Evolutionary conservation across 768 basidiomycete species (phyloP).

Genomic region (Calocybe gangraenosa): DNA sequence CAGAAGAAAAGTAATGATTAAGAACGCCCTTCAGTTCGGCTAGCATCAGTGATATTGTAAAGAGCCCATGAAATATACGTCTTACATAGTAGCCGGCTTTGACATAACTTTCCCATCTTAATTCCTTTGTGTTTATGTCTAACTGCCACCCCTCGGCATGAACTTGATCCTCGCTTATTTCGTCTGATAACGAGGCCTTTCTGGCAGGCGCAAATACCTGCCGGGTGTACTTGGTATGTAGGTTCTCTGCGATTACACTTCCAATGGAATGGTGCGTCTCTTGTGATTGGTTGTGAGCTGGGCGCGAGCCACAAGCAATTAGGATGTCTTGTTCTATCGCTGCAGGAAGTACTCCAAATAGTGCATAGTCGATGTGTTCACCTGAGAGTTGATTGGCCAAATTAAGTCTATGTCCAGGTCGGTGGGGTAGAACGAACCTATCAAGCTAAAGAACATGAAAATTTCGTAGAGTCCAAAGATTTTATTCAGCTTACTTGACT

Average conservation of each 20-base stretch:
- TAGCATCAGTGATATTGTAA: too few species aligned
- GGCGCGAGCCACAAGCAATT: conserved; percentile 64
- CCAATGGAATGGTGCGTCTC: conserved; percentile 37
- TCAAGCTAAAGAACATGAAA: conserved; percentile 26
- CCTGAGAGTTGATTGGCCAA: conserved; percentile 32
- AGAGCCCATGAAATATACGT: too few species aligned
- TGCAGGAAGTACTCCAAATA: conserved; percentile 83
- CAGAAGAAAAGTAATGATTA: conserved; percentile 49
- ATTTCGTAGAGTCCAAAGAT: too few species aligned
- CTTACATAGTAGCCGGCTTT: conserved; percentile 85
- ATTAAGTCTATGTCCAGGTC: not conserved
- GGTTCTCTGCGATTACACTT: conserved; percentile 58
- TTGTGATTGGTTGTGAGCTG: conserved; percentile 17
- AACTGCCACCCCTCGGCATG: conserved; percentile 60
- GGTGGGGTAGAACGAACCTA: conserved; percentile 28
- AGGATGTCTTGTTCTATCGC: conserved; percentile 83
- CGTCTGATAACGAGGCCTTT: conserved; percentile 19
- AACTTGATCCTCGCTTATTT: conserved; percentile 33
- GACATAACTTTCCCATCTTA: conserved; percentile 86
- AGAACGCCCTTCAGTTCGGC: conserved; percentile 66
- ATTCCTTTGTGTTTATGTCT: conserved; percentile 63
- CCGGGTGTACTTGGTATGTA: conserved; percentile 54
- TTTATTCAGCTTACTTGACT: conserved; percentile 54
- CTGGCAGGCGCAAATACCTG: conserved; percentile 55
- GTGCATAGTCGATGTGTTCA: conserved; percentile 81